Evolutionary conservation across 305 asterid genomes (phyloP).

Genomic region (Caryopteris hybrid): DNA sequence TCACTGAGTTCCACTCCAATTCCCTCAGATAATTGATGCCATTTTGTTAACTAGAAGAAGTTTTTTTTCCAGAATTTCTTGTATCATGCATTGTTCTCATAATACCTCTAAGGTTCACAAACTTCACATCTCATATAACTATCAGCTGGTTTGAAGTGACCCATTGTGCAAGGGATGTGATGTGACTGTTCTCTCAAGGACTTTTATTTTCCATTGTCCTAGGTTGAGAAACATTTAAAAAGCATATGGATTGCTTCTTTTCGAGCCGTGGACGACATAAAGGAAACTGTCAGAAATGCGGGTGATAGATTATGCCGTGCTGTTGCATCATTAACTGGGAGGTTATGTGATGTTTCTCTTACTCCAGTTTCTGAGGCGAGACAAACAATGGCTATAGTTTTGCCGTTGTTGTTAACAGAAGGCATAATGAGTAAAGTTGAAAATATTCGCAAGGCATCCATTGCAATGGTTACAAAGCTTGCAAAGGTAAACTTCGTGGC

Average conservation of each 20-base stretch:
- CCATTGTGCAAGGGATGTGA: constrained; percentile 12
- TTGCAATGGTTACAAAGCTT: constrained; percentile 77
- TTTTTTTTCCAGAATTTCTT: neutral
- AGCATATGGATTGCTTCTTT: constrained; percentile 91
- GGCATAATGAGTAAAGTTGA: constrained; percentile 97
- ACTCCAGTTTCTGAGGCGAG: constrained; percentile 83
- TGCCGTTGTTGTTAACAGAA: constrained; percentile 85
- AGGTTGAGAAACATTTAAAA: constrained; percentile 88
- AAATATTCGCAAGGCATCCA: constrained; percentile 88
- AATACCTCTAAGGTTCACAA: constrained; percentile 8
- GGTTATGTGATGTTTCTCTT: constrained; percentile 89
- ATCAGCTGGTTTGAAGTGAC: constrained; percentile 10
- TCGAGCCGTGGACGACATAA: constrained; percentile 98
- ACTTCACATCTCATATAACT: constrained; percentile 7
- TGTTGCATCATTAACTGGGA: constrained; percentile 74
- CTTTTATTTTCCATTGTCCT: constrained; percentile 16
- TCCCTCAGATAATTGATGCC: neutral
- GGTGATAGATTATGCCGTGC: constrained; percentile 95
- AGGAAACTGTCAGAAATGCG: constrained; percentile 93
- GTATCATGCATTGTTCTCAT: neutral
- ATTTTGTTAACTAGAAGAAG: constrained; percentile 2
- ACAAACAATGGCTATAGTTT: constrained; percentile 74
- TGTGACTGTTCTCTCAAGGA: neutral
- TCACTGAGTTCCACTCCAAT: neutral
- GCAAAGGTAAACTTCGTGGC: constrained; percentile 61